Base-by-base conservation (phyloP, 345 rosid species). In the Camelina hispida region DNA sequence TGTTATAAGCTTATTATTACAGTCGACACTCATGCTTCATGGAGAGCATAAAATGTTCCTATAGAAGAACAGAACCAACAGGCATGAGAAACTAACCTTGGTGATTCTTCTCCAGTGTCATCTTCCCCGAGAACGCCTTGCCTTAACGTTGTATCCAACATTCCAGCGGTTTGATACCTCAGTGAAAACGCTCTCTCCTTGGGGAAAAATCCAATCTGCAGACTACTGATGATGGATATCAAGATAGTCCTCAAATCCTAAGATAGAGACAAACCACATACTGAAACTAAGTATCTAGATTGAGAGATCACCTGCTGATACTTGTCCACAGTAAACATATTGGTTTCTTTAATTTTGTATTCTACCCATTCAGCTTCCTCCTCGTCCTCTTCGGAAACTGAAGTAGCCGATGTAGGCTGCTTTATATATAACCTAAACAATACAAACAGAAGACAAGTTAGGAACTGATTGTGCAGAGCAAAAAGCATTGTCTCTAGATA, bases 111-210 rank as follows among this genome's bases (percentile, higher is more conserved):
- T 59, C 86, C 98, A n/a, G 86, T 91, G 78, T 94, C 98, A 79
- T 94, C 96, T 80, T 94, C 97, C 54, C 98, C 98, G 1, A 91
- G 84, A 62, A 91, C 97, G 12, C 98, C 97, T 81, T 88, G 89
- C 81, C 98, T 88, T 78, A 91, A 66, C 1, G 87, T 90, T 0
- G 84, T 84, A 69, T 94, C 97, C 61, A 91, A 74, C 96, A 94
- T 91, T 69, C 96, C 96, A 72, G 96, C 97, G 2, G 95, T 88
- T 74, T 85, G 97, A 81, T 94, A 94, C 71, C 96, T 83, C 68
- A 91, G 70, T 1, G 95, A 80, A 83, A 86, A 94, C 9, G 98
- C 97, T 85, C 74, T 88, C 83, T 86, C 93, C 53, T 84, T 77
- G 14, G 89, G 93, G 68, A 94, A 91, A 78, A 84, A 88, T 14